A percentile compares a stretch with the other conserved stretches of the same genome.
phyloP scores from a whole-genome alignment of 148 eudicot species.

The Rhododendron griersonianum region DNA sequence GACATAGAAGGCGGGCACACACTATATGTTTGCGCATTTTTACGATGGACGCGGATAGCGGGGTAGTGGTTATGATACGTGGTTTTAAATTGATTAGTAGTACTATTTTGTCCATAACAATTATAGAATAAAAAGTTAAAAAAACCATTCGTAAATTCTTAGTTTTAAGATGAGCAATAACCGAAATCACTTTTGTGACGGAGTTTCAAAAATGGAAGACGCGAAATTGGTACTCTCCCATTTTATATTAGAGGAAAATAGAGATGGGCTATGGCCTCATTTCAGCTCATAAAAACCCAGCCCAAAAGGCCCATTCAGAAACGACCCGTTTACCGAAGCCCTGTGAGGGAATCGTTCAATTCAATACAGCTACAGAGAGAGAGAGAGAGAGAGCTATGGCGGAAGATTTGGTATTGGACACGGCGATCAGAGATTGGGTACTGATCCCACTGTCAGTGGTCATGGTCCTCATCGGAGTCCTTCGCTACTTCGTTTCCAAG shows the following conservation, averaged over 20 bases:
- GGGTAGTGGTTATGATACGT: neutral
- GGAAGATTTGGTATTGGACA: conserved; percentile 88
- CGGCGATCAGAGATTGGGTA: conserved; percentile 96
- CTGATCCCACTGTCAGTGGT: conserved; percentile 81
- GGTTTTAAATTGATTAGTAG: too few species aligned
- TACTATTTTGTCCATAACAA: neutral
- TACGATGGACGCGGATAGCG: too few species aligned
- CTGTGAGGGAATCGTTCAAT: neutral
- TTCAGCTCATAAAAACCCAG: neutral
- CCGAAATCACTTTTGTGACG: too few species aligned
- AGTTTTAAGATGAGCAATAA: too few species aligned
- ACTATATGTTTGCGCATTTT: neutral
- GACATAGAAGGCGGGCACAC: neutral
- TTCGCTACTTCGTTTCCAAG: conserved; percentile 95
- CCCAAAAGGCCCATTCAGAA: neutral
- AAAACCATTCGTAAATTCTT: too few species aligned
- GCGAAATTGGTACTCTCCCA: neutral
- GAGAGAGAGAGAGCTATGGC: conserved; percentile 40
- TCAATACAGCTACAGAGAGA: neutral
- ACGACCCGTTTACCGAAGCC: neutral
- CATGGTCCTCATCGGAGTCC: conserved; percentile 89
- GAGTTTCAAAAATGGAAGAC: too few species aligned
- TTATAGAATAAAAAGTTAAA: too few species aligned
- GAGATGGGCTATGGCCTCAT: neutral
- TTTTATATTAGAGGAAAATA: too few species aligned